Conservation (phyloP, 768 basidiomycete genomes). For the Collybiopsis confluens region DNA sequence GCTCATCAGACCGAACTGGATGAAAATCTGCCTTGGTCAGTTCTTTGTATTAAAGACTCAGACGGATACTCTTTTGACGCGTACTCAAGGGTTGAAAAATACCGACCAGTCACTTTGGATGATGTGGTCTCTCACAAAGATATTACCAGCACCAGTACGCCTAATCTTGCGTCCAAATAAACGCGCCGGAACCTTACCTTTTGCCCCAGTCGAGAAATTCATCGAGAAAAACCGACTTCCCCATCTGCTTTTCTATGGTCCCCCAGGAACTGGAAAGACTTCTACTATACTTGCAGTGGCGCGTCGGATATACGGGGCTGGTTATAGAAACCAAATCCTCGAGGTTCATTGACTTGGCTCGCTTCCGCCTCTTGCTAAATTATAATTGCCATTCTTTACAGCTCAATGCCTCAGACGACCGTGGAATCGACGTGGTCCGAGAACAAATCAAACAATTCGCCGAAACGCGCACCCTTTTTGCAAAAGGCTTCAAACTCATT, state of each 20-base stretch:
- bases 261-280: slow-evolving; percentile 98
- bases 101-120: slow-evolving; percentile 83
- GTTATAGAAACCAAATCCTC: slow-evolving; percentile 87
- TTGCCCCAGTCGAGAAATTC: slow-evolving; percentile 86
- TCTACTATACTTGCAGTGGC: slow-evolving; percentile 96
- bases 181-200: slow-evolving; percentile 8
- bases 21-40: slow-evolving; percentile 84
- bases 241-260: slow-evolving; percentile 95
- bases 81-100: slow-evolving; percentile 90
- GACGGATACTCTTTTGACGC: slow-evolving; percentile 7
- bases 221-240: slow-evolving; percentile 93
- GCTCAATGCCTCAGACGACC: slow-evolving; percentile 98
- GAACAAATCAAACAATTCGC: slow-evolving; percentile 99
- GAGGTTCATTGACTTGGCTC: slow-evolving; percentile 62
- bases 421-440: slow-evolving; percentile 97
- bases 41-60: neutral
- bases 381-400: slow-evolving; percentile 22
- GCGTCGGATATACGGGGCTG: slow-evolving; percentile 84
- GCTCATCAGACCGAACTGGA: slow-evolving; percentile 34
- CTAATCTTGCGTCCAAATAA: neutral
- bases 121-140: slow-evolving; percentile 98
- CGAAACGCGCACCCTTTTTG: slow-evolving; percentile 86
- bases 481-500: slow-evolving; percentile 96
- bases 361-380: neutral
- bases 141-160: slow-evolving; percentile 89